phyloP scores from a whole-genome alignment of 495 filamentous ascomycete genomes.

The Symbiotaphrina buchneri region DNA sequence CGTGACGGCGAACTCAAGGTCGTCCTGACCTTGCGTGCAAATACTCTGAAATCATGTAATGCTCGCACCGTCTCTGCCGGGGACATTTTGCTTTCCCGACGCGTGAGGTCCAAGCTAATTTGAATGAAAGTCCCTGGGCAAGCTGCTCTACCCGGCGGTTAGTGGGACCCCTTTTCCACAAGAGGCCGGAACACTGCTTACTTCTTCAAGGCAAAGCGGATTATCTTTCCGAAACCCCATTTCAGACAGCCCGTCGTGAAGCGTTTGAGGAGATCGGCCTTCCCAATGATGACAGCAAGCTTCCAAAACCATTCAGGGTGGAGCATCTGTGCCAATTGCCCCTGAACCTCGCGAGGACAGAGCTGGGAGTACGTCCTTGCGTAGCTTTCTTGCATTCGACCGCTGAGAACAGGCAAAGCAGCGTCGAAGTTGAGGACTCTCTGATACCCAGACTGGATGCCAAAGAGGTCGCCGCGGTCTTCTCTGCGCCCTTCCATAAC shows the following conservation, averaged over 20 bases:
- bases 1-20: constrained; percentile 50
- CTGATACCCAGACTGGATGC: constrained; percentile 64
- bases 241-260: constrained; percentile 68
- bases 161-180: constrained; percentile 19
- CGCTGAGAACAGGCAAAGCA: constrained; percentile 14
- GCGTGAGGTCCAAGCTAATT: not conserved
- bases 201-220: constrained; percentile 22
- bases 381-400: constrained; percentile 58
- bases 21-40: constrained; percentile 70
- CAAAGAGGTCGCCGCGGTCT: constrained; percentile 77
- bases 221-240: constrained; percentile 23
- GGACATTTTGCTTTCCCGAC: not conserved
- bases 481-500: constrained; percentile 58
- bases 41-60: constrained; percentile 39
- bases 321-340: constrained; percentile 75
- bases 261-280: constrained; percentile 83
- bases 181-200: not conserved
- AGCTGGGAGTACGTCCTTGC: constrained; percentile 65
- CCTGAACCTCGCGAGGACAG: constrained; percentile 54
- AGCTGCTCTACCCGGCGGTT: constrained; percentile 71
- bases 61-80: constrained; percentile 1
- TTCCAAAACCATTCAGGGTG: constrained; percentile 50
- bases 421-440: constrained; percentile 35
- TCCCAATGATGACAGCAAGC: constrained; percentile 33
- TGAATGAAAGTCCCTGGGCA: constrained; percentile 35